A percentile compares a stretch with the other conserved stretches of the same genome.
These are phyloP conservation scores for Zopfia rhizophila DNA, from an alignment of 2,329 filamentous ascomycete species.

Conservation along the genomic window DNA sequence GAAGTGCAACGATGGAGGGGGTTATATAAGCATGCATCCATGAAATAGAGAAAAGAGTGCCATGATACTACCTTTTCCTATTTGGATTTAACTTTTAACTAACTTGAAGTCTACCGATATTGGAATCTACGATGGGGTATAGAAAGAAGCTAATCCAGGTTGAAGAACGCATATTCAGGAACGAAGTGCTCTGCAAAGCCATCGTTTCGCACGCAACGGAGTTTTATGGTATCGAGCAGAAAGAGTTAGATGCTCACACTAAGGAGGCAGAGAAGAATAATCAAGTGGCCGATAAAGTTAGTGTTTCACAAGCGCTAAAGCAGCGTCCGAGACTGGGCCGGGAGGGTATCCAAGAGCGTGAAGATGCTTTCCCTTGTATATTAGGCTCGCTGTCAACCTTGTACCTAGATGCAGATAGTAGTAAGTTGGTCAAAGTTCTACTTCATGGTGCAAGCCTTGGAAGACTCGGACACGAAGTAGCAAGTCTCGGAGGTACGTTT, in stretches of 20 bases:
- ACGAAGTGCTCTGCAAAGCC: slow-evolving; percentile 58
- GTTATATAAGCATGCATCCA: slow-evolving; percentile 34
- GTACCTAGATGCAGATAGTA: slow-evolving; percentile 3
- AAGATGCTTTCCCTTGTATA: slow-evolving; percentile 51
- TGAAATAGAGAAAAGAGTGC: slow-evolving; percentile 33
- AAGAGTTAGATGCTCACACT: slow-evolving; percentile 59
- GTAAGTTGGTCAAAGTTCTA: slow-evolving; percentile 52
- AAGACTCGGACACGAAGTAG: slow-evolving; percentile 63
- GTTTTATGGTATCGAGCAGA: slow-evolving; percentile 58
- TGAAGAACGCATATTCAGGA: slow-evolving; percentile 56
- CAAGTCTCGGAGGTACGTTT: slow-evolving; percentile 50
- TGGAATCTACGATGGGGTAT: slow-evolving; percentile 34
- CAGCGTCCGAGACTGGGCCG: slow-evolving; percentile 68
- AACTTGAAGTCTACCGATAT: slow-evolving; percentile 13
- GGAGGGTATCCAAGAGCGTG: slow-evolving; percentile 60
- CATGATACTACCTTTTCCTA: background rate
- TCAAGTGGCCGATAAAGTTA: slow-evolving; percentile 56
- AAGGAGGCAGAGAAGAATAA: slow-evolving; percentile 51
- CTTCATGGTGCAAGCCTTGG: slow-evolving; percentile 66
- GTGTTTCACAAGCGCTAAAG: slow-evolving; percentile 65
- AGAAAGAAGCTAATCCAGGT: slow-evolving; percentile 57
- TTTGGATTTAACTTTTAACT: background rate
- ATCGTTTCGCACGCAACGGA: slow-evolving; percentile 59
- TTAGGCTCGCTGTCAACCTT: slow-evolving; percentile 33
- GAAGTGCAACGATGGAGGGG: slow-evolving; percentile 36